A percentile compares a stretch with the other conserved stretches of the same genome.
phyloP scores from a whole-genome alignment of 2,329 filamentous ascomycete genomes.

The Fusarium sp. region DNA sequence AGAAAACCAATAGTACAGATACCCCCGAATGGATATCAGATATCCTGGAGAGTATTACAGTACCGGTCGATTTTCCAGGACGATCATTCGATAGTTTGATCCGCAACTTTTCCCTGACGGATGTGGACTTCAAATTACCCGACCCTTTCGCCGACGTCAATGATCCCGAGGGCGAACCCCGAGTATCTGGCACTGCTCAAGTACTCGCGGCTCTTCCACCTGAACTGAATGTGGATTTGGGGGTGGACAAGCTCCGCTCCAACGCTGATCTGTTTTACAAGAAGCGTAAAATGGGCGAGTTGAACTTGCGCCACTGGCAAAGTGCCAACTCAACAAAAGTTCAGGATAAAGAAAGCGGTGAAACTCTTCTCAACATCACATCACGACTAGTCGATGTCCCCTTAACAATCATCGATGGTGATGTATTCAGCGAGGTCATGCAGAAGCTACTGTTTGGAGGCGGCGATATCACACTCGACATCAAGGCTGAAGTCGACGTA shows the following conservation, averaged over 20 bases:
- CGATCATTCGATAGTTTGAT: constrained; percentile 85
- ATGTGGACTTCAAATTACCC: constrained; percentile 89
- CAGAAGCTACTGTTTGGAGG: constrained; percentile 81
- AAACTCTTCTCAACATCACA: constrained; percentile 76
- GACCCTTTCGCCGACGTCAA: constrained; percentile 81
- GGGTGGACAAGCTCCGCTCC: constrained; percentile 81
- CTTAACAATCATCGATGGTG: constrained; percentile 82
- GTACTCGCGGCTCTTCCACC: constrained; percentile 83
- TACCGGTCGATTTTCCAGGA: constrained; percentile 87
- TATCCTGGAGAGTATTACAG: constrained; percentile 81
- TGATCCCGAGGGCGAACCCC: constrained; percentile 78
- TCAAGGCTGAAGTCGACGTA: constrained; percentile 85
- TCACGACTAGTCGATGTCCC: constrained; percentile 83
- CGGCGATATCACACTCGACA: constrained; percentile 75
- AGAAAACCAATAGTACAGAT: constrained; percentile 70
- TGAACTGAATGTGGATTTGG: constrained; percentile 87
- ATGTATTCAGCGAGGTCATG: constrained; percentile 84
- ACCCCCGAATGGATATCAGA: constrained; percentile 87
- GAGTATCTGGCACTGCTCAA: constrained; percentile 84
- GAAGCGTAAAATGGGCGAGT: constrained; percentile 79
- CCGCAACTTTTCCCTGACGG: constrained; percentile 85
- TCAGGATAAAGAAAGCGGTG: constrained; percentile 64
- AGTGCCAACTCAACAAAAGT: constrained; percentile 81
- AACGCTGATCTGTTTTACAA: constrained; percentile 85
- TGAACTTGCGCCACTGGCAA: constrained; percentile 87